Base-by-base conservation (phyloP, 1,284 basidiomycete species). In the Puccinia coronata region DNA sequence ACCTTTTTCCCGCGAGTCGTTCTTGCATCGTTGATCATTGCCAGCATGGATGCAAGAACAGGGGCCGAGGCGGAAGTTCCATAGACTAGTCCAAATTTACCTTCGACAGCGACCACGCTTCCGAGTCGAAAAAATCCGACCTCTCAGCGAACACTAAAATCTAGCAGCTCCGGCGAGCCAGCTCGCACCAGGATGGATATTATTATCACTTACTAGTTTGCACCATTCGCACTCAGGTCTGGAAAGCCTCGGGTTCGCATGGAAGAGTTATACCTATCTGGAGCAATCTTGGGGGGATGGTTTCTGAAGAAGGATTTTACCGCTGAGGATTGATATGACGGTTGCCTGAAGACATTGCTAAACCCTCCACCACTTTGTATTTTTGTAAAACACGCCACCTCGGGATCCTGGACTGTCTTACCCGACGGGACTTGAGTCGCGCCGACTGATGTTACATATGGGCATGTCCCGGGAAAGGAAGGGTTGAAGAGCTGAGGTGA, bases 291-390 rank as follows among this genome's bases (percentile, higher is more conserved):
- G 14, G 89, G 82, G 16, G 72, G 49, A 65, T 80, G 80, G 84
- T 81, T 83, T 41, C 82, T 85, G 82, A 89, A 83, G 83, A 85
- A 88, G 18, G 83, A 85, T 75, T 83, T 82, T 18, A 89, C 88
- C 20, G 86, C 88, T 3, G 80, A 43, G 2, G 88, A 83, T 85
- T 92, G 91, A 83, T 90, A 92, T 0, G 70, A 20, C 0, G 91
- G 91, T 14, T 89, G 88, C 31, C 86, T 36, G 86, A 91, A 92
- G 88, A 91, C 83, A 84, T 91, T 88, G 83, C 89, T 90, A 87
- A 92, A 92, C 2, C 92, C 92, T 80, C 91, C 92, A 11, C 92
- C 91, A 59, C 90, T 90, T 85, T 90, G 90, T 69, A 86, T 86
- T 25, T 87, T 86, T 76, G 87, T 85, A 81, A 87, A 84, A 80